Evolutionary conservation across 805 yeast genomes (phyloP).

Genomic region (Cyberlindnera maclurae): DNA sequence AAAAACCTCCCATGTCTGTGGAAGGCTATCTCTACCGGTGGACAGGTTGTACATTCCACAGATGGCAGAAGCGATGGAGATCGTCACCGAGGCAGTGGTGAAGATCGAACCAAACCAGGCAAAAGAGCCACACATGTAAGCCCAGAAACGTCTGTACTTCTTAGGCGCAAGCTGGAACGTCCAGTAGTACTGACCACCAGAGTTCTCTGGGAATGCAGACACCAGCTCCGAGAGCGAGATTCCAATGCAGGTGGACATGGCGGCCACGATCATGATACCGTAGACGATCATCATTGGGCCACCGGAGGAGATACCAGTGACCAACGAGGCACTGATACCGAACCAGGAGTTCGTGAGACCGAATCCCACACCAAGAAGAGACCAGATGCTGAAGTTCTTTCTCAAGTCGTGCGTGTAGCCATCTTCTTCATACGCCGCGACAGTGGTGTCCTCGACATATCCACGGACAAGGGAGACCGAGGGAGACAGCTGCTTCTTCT

Average conservation of each 20-base stretch:
- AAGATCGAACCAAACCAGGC: conserved; percentile 58
- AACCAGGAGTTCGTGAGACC: conserved; percentile 58
- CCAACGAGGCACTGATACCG: conserved; percentile 49
- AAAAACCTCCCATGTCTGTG: conserved; percentile 49
- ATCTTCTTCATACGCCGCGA: conserved; percentile 5
- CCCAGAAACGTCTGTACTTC: conserved; percentile 29
- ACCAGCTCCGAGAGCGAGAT: conserved; percentile 46
- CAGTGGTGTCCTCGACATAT: conserved; percentile 9
- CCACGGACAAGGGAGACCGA: conserved; percentile 4
- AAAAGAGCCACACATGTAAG: conserved; percentile 52
- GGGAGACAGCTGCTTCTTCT: not conserved
- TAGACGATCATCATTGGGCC: conserved; percentile 53
- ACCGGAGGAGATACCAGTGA: conserved; percentile 49
- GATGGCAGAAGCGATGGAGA: conserved; percentile 44
- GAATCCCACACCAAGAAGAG: conserved; percentile 51
- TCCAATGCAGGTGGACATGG: conserved; percentile 40
- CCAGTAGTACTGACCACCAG: conserved; percentile 59
- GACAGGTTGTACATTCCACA: conserved; percentile 42
- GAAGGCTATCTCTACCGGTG: conserved; percentile 26
- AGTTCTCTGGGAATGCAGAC: conserved; percentile 43
- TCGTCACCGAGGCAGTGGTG: conserved; percentile 52
- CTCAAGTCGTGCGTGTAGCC: conserved; percentile 14
- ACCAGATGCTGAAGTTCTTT: conserved; percentile 34
- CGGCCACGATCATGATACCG: conserved; percentile 46
- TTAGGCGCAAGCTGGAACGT: conserved; percentile 46